Evolutionary conservation across 441 rosid genomes (phyloP).

Genomic region (Arabidopsis lyrata): DNA sequence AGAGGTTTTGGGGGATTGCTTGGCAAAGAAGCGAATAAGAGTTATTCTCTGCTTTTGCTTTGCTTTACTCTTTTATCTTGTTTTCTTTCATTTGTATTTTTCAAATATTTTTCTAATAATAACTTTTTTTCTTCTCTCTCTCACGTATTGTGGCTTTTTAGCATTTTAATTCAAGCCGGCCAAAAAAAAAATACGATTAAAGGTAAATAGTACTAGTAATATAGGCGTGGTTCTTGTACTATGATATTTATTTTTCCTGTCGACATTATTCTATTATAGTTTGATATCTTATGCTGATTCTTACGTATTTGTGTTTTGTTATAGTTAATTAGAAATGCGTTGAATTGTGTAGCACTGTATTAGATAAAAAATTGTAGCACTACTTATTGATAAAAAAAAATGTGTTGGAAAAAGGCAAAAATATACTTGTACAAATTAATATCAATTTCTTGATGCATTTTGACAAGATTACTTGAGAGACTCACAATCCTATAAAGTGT

Average conservation of each 20-base stretch:
- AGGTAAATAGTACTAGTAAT: not conserved
- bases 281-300: constrained; percentile 18
- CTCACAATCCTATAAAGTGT: constrained; percentile 24
- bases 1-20: constrained; percentile 42
- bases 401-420: too few relatives aligned
- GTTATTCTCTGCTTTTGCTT: constrained; percentile 38
- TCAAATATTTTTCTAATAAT: not conserved
- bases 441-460: not conserved
- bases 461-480: constrained; percentile 9
- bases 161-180: constrained; percentile 29
- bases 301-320: constrained; percentile 22
- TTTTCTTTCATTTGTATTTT: not conserved
- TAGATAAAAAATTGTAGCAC: not conserved
- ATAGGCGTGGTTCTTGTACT: constrained; percentile 15
- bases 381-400: not conserved
- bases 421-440: not conserved
- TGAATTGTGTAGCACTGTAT: not conserved
- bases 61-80: constrained; percentile 12
- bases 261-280: constrained; percentile 7
- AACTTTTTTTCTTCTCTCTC: not conserved
- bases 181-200: constrained; percentile 12
- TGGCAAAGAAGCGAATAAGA: constrained; percentile 40
- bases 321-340: not conserved
- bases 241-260: constrained; percentile 17
- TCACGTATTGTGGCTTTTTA: not conserved